Evolutionary conservation across 139 green algal genomes (phyloP).

Genomic region (Zygnema cylindricum): DNA sequence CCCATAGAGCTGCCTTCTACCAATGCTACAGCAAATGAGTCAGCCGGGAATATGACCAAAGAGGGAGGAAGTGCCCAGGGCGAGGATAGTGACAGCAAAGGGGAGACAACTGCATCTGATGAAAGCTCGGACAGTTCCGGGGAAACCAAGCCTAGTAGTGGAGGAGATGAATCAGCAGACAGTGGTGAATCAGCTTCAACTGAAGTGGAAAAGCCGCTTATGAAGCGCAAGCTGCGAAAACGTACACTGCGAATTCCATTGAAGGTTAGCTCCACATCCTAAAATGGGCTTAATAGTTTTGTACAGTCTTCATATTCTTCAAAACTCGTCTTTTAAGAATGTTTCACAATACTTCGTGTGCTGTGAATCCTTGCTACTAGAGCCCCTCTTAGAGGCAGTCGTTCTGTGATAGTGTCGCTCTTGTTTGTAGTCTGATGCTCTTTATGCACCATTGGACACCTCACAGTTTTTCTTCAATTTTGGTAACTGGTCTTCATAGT

Average conservation of each 20-base stretch:
- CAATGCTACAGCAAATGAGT: constrained; percentile 30
- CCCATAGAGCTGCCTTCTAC: neutral
- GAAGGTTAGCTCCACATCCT: constrained; percentile 52
- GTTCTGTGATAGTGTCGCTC: neutral
- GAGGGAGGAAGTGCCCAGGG: neutral
- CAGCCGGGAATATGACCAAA: neutral
- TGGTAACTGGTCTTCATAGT: too few species aligned
- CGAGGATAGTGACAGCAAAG: neutral
- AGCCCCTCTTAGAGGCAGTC: neutral
- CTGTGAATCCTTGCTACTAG: too few species aligned
- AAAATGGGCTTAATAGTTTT: too few species aligned
- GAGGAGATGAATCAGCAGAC: neutral
- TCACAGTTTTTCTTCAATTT: too few species aligned
- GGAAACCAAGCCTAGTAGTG: neutral
- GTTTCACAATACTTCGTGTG: too few species aligned
- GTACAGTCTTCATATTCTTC: too few species aligned
- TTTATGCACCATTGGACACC: too few species aligned
- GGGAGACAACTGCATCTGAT: neutral
- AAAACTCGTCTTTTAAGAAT: too few species aligned
- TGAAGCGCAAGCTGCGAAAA: constrained; percentile 58
- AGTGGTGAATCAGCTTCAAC: neutral
- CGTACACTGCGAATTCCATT: constrained; percentile 43
- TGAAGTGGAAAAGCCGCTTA: constrained; percentile 10
- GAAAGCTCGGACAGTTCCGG: neutral
- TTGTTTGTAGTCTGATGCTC: neutral